Evolutionary conservation across 2,329 filamentous ascomycete genomes (phyloP), one percentile per base, ranked within the genome.

Genomic region (Fusarium proliferatum): DNA sequence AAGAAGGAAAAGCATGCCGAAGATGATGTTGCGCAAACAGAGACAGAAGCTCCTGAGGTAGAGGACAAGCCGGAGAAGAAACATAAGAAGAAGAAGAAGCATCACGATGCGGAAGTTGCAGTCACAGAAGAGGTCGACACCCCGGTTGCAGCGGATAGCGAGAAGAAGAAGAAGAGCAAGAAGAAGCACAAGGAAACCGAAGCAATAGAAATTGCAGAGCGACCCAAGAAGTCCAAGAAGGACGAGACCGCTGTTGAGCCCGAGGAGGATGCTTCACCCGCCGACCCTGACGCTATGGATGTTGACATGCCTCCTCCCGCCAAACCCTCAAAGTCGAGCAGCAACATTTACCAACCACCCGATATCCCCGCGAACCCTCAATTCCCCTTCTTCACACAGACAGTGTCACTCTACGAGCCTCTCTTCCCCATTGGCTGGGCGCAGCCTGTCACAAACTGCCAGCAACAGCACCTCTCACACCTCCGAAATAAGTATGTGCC

Each of bases 371-470:
- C 82, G 56, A 80, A 83, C 65, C 81, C 82, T 56, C 84, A 82
- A 72, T 93, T 92, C 49, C 93, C 95, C 21, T 96, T 97, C 83
- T 91, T 91, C 80, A 89, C 90, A 34, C 92, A 96, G 78, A 94
- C 92, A 28, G 89, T 94, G 46, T 95, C 95, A 4, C 89, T 97
- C 76, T 95, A 94, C 83, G 88, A 95, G 72, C 89, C 93, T 3
- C 86, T 96, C 71, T 93, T 90, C 71, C 93, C 94, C 16, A 85
- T 89, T 43, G 91, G 92, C 49, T 92, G 94, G 82, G 86, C 88
- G 69, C 88, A 90, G 65, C 92, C 93, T 0, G 84, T 94, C 73
- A 91, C 93, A 75, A 92, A 90, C 66, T 88, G 92, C 69, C 90
- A 92, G 79, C 89, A 91, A 69, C 93, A 95, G 78, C 90, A 95